These are phyloP conservation scores for Thalia dealbata DNA, from an alignment of 176 grass and related monocot genomes.

Conservation along the genomic window DNA sequence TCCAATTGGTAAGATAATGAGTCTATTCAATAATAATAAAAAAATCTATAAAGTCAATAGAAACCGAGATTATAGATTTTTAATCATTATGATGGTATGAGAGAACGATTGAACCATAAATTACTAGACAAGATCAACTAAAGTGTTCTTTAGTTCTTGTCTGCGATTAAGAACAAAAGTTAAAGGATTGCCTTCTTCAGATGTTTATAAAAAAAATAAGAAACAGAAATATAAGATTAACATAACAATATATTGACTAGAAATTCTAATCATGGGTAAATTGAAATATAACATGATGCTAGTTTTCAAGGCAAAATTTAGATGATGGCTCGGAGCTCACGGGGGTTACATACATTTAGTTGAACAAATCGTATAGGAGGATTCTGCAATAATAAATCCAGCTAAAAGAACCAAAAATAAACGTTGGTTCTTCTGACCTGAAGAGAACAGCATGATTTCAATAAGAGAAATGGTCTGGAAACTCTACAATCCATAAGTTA, in stretches of 20 bases:
- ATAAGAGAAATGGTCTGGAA: conserved; percentile 7
- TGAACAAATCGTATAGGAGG: conserved; percentile 88
- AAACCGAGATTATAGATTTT: background rate
- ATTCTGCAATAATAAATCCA: conserved; percentile 89
- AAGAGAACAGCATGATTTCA: conserved; percentile 24
- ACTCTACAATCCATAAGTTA: background rate
- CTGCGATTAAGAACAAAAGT: background rate
- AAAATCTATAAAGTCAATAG: background rate
- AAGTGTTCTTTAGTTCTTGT: background rate
- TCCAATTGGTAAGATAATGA: no score
- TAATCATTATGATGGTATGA: no score
- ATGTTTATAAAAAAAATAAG: background rate
- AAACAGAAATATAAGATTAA: background rate
- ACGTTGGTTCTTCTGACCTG: conserved; percentile 80
- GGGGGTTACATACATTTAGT: conserved; percentile 57
- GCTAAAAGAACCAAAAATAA: conserved; percentile 84
- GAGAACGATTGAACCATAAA: no score
- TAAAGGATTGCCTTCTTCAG: background rate
- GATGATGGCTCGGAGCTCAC: no score
- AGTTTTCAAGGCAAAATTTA: background rate
- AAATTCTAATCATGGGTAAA: background rate
- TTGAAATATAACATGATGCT: background rate
- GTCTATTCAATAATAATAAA: background rate
- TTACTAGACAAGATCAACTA: no score
- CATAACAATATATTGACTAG: background rate